Conservation (phyloP, 1,284 basidiomycete species). For the Violaceomyces palustris region DNA sequence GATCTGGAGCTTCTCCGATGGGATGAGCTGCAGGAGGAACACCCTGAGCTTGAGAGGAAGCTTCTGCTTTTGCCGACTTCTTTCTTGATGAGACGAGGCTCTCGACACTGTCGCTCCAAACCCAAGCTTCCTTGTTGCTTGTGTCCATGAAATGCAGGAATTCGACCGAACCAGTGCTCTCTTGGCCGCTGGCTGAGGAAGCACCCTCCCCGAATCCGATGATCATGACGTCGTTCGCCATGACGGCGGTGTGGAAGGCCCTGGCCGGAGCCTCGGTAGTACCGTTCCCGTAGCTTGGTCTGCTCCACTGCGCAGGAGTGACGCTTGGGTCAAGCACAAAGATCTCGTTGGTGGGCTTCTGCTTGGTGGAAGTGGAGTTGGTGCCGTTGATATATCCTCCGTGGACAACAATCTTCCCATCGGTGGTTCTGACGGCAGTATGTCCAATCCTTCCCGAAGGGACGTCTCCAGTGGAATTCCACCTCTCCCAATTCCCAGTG, state of each 20-base stretch:
- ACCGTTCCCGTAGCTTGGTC: no score
- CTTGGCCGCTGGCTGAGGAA: no score
- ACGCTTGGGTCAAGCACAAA: slow-evolving; percentile 35
- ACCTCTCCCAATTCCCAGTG: slow-evolving; percentile 34
- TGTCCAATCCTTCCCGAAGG: slow-evolving; percentile 51
- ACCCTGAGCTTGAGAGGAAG: no score
- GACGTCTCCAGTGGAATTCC: slow-evolving; percentile 26
- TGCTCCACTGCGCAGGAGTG: slow-evolving; percentile 29
- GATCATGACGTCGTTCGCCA: slow-evolving; percentile 42
- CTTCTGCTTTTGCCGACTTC: no score
- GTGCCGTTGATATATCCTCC: slow-evolving; percentile 44
- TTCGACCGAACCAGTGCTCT: slow-evolving; percentile 4
- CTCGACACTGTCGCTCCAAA: slow-evolving; percentile 37
- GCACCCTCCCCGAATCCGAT: slow-evolving; percentile 47
- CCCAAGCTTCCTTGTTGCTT: slow-evolving; percentile 19
- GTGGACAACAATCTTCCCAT: slow-evolving; percentile 47
- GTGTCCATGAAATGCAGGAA: slow-evolving; percentile 11
- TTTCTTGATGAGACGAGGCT: no score
- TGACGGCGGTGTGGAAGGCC: slow-evolving; percentile 51
- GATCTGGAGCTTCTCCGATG: no score
- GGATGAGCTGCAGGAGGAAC: no score
- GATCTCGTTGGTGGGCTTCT: slow-evolving; percentile 31
- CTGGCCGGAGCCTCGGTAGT: slow-evolving; percentile 22
- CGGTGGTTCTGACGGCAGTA: slow-evolving; percentile 30
- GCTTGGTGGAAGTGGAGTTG: slow-evolving; percentile 4